Evolutionary conservation across 139 green algal genomes (phyloP), one percentile per base, ranked within the genome.

Genomic region (Edaphochlamys debaryana): DNA sequence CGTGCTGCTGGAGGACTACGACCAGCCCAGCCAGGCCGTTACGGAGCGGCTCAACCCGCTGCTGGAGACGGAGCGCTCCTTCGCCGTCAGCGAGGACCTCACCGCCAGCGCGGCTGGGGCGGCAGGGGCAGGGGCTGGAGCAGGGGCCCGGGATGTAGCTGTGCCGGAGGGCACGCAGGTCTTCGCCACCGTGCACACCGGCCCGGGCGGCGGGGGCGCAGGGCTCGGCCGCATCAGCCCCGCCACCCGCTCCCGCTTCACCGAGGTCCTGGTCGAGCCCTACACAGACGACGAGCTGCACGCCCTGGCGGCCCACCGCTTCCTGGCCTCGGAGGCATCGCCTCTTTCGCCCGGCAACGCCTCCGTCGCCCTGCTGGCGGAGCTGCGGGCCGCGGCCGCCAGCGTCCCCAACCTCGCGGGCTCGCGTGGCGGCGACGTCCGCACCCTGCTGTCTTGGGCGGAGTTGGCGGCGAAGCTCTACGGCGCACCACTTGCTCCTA

Each of bases 1-100:
- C n/a, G 67, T 91, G 79, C 70, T 87, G 38, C 78, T 89, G 56
- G 84, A 91, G 84, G 87, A 89, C 67, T 89, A 86, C 56, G 79
- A 91, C 69, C 27, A 32, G 32, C 75, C 78, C 54, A 78, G 36
- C 34, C 87, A 89, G 69, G 81, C 87, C 2, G 84, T 89, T 23
- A 89, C 79, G 7, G 87, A 91, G 73, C 76, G 87, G 42, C 63
- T 91, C 36, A 91, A 91, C 73, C 88, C 84, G 29, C 41, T 86
- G 58, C 68, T 91, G 41, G 87, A 91, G 62, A 67, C 84, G 7
- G 84, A 91, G 79, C 79, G 54, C 13, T 77, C 42, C 52, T 87
- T 91, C 34, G 50, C 54, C 19, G 69, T 87, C n/a, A 42, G 79
- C n/a, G 87, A 91, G 79, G 87, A 91, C 54, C 67, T 86, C 32